Evolutionary conservation across 495 filamentous ascomycete species (phyloP).

Genomic region (Daldinia grandis): DNA sequence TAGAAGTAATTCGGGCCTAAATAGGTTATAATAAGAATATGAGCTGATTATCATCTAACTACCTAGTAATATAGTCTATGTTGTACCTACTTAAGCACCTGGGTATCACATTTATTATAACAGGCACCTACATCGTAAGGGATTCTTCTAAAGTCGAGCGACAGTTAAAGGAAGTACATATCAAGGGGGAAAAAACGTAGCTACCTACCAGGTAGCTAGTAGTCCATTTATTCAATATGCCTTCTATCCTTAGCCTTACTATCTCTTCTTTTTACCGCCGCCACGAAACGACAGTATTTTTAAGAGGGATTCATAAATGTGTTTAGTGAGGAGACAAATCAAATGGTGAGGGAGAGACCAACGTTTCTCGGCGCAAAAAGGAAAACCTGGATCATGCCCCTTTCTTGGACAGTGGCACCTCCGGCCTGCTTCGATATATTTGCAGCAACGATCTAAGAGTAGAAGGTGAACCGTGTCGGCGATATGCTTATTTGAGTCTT

Average conservation of each 20-base stretch:
- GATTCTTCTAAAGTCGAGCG: not conserved
- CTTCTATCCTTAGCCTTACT: not conserved
- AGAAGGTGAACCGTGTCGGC: not conserved
- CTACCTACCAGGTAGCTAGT: too few relatives aligned
- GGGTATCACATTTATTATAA: too few relatives aligned
- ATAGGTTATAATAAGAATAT: too few relatives aligned
- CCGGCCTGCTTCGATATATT: slow-evolving; percentile 12
- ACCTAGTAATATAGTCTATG: too few relatives aligned
- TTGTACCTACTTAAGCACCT: too few relatives aligned
- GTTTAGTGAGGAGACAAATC: too few relatives aligned
- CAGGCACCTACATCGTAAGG: too few relatives aligned
- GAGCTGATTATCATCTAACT: too few relatives aligned
- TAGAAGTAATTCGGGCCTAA: too few relatives aligned
- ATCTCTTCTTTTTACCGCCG: slow-evolving; percentile 3
- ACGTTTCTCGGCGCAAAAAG: slow-evolving; percentile 27
- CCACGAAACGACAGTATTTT: not conserved
- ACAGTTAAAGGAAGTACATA: not conserved
- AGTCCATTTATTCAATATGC: not conserved
- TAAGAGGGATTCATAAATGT: not conserved
- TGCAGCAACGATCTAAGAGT: slow-evolving; percentile 21
- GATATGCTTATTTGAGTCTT: not conserved
- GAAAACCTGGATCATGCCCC: slow-evolving; percentile 12
- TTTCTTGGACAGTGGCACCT: slow-evolving; percentile 18
- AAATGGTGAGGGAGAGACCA: slow-evolving; percentile 18
- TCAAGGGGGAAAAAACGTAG: not conserved